These are phyloP conservation scores for Adansonia rubrostipa DNA, from an alignment of 441 rosid genomes.

Conservation along the genomic window DNA sequence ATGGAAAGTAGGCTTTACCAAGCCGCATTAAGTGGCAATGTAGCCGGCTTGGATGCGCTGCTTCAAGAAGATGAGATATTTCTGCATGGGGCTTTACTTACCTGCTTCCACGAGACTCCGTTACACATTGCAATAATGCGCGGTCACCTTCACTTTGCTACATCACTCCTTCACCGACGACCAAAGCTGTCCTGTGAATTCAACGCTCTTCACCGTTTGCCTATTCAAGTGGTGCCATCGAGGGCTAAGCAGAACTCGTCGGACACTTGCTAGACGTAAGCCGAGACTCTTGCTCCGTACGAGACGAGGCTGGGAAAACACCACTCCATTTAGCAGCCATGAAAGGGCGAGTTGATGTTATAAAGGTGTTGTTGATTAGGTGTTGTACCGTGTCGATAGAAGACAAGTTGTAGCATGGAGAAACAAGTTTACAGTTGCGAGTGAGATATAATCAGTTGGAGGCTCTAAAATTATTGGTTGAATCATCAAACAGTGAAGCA, in stretches of 20 bases:
- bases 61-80: conserved; percentile 12
- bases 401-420: background rate
- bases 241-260: conserved; percentile 13
- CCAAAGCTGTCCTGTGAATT: background rate
- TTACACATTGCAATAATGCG: conserved; percentile 16
- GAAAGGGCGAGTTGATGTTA: conserved; percentile 10
- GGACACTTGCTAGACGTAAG: background rate
- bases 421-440: background rate
- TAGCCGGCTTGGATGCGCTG: background rate
- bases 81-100: background rate
- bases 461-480: background rate
- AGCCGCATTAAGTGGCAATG: conserved; percentile 13
- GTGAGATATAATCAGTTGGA: conserved; percentile 16
- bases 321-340: conserved; percentile 9
- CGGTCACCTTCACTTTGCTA: background rate
- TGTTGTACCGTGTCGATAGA: background rate
- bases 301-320: conserved; percentile 20
- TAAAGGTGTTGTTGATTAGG: conserved; percentile 3
- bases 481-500: background rate
- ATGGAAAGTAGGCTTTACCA: conserved; percentile 4
- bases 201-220: background rate
- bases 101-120: conserved; percentile 10
- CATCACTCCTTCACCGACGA: background rate
- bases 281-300: background rate
- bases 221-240: conserved; percentile 5